Evolutionary conservation across 2,329 filamentous ascomycete genomes (phyloP).

Genomic region (Phyllosticta citriasiana): DNA sequence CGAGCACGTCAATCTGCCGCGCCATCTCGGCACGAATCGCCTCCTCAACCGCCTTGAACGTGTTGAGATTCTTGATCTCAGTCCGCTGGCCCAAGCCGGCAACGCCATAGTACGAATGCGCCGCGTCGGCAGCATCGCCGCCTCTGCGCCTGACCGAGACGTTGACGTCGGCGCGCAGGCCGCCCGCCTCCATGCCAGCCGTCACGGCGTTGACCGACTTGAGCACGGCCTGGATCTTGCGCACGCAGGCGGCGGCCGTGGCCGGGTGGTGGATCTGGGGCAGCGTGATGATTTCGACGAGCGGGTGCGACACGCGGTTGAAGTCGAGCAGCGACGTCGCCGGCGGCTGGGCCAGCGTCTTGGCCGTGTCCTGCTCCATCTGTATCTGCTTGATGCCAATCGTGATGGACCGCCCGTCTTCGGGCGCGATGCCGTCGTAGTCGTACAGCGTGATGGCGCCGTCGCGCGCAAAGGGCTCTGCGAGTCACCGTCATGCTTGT

Average conservation of each 20-base stretch:
- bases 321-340: conserved; percentile 77
- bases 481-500: too few species aligned
- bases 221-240: conserved; percentile 76
- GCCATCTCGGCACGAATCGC: conserved; percentile 86
- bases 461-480: conserved; percentile 54
- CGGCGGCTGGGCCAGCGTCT: conserved; percentile 70
- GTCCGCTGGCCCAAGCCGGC: conserved; percentile 70
- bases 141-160: conserved; percentile 64
- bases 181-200: conserved; percentile 86
- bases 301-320: conserved; percentile 80
- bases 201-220: conserved; percentile 76
- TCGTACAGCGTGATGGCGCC: conserved; percentile 61
- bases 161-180: conserved; percentile 87
- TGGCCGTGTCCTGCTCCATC: conserved; percentile 96
- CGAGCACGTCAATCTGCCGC: conserved; percentile 72
- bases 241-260: conserved; percentile 78
- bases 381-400: conserved; percentile 90
- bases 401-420: conserved; percentile 59
- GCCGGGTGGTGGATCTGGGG: conserved; percentile 80
- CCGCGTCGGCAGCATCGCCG: conserved; percentile 14
- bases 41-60: conserved; percentile 89
- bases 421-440: conserved; percentile 68
- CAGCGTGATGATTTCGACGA: conserved; percentile 91
- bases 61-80: conserved; percentile 95
- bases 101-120: conserved; percentile 44